Conservation (phyloP, 495 filamentous ascomycete species). For the Aspergillus egyptiacus region DNA sequence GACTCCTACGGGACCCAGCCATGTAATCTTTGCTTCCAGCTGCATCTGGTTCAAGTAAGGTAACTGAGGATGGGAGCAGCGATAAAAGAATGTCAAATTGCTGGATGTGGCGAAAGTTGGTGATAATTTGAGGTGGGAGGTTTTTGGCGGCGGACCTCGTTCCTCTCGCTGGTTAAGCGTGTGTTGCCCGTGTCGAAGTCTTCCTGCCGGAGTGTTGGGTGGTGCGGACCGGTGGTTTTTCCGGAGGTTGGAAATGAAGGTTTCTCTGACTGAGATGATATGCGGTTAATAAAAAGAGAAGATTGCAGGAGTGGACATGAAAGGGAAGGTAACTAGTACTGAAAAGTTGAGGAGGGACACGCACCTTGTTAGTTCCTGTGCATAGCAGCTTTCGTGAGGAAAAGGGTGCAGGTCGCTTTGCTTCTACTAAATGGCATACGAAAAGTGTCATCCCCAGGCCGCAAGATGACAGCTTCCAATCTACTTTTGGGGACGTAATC, state of each 20-base stretch:
- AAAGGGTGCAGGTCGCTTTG: background rate
- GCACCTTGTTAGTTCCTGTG: conserved; percentile 5
- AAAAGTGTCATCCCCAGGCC: background rate
- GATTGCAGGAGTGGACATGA: background rate
- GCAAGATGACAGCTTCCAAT: conserved; percentile 4
- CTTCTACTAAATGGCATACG: conserved; percentile 11
- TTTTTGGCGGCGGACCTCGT: conserved; percentile 19
- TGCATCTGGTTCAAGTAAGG: conserved; percentile 35
- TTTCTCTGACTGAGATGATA: background rate
- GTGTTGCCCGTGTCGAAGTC: conserved; percentile 33
- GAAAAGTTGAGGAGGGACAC: background rate
- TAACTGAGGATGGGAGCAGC: background rate
- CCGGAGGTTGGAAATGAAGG: conserved; percentile 21
- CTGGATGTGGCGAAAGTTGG: conserved; percentile 11
- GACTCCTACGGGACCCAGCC: conserved; percentile 54
- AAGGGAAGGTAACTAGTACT: background rate
- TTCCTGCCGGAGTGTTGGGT: conserved; percentile 24
- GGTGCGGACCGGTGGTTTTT: conserved; percentile 39
- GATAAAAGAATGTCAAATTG: conserved; percentile 3
- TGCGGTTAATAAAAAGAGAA: conserved; percentile 1
- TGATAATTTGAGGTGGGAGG: conserved; percentile 6
- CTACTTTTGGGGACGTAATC: conserved; percentile 4
- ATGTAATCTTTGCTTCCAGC: conserved; percentile 39
- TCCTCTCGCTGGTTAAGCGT: conserved; percentile 17
- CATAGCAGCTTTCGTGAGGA: background rate